Conservation (phyloP, 495 filamentous ascomycete genomes). For the Endocarpon pusillum region DNA sequence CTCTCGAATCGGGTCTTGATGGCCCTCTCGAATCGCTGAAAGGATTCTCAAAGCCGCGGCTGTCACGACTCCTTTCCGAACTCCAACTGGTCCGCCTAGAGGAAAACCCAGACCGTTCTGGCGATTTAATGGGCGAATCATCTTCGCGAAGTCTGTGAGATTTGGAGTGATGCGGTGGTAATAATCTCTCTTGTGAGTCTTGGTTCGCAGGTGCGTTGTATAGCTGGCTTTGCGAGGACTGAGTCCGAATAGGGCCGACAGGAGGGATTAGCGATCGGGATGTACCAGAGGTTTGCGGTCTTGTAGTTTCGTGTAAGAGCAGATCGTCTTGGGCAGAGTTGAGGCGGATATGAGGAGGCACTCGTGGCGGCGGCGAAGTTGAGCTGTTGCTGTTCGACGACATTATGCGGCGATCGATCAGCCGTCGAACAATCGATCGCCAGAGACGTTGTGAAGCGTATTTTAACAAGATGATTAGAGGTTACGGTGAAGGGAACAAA, state of each 20-base stretch:
- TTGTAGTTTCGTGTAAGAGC: constrained; percentile 19
- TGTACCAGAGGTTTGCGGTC: constrained; percentile 12
- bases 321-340: constrained; percentile 41
- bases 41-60: constrained; percentile 18
- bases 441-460: too few species aligned
- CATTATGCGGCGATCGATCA: too few species aligned
- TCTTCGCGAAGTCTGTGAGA: constrained; percentile 28
- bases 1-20: constrained; percentile 35
- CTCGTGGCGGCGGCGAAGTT: constrained; percentile 14
- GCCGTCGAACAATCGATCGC: too few species aligned
- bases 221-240: constrained; percentile 10
- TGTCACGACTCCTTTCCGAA: constrained; percentile 41
- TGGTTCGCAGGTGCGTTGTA: constrained; percentile 21
- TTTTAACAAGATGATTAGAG: too few species aligned
- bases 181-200: constrained; percentile 42
- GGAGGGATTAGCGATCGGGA: constrained; percentile 23
- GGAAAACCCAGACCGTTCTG: constrained; percentile 26
- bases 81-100: constrained; percentile 47
- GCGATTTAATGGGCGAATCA: constrained; percentile 23
- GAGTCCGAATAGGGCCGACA: constrained; percentile 7
- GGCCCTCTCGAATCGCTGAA: constrained; percentile 41
- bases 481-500: too few species aligned
- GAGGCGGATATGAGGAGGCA: constrained; percentile 37
- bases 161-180: constrained; percentile 38
- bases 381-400: constrained; percentile 2